Conservation (phyloP, 2,329 filamentous ascomycete species). For the Chrysosporium keratinophilum region DNA sequence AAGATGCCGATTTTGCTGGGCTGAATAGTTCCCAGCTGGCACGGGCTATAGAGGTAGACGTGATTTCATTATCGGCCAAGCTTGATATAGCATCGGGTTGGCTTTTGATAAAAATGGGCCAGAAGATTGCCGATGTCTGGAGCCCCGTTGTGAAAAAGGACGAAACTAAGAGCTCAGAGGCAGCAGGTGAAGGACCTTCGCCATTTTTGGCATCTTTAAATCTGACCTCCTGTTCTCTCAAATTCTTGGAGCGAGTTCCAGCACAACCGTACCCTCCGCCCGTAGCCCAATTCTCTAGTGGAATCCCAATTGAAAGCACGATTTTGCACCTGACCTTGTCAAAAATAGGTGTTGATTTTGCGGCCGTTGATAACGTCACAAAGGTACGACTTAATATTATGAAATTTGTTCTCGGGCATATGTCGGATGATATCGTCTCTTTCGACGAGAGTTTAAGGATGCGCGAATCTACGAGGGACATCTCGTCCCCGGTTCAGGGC, state of each 20-base stretch:
- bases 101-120: conserved; percentile 31
- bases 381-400: conserved; percentile 27
- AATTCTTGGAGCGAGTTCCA: conserved; percentile 31
- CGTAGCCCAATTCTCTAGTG: conserved; percentile 15
- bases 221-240: conserved; percentile 26
- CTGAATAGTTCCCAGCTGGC: conserved; percentile 4
- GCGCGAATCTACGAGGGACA: conserved; percentile 37
- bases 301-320: conserved; percentile 24
- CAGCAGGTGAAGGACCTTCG: conserved; percentile 3
- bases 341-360: conserved; percentile 22
- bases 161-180: not conserved
- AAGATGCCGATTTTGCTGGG: not conserved
- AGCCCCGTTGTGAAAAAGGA: conserved; percentile 11
- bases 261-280: conserved; percentile 22
- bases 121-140: conserved; percentile 23
- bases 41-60: conserved; percentile 24
- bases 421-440: conserved; percentile 42
- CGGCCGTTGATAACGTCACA: conserved; percentile 17
- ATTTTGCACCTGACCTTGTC: conserved; percentile 26
- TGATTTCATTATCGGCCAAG: conserved; percentile 25
- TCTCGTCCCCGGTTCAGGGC: conserved; percentile 26
- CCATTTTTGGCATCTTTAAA: conserved; percentile 19
- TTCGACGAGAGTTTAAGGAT: conserved; percentile 42
- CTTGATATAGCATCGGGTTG: conserved; percentile 36
- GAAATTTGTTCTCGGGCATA: conserved; percentile 40